A percentile compares a stretch with the other conserved stretches of the same genome.
Evolutionary conservation across 2,329 filamentous ascomycete species (phyloP).

Genomic region (Cytospora paraplurivora): DNA sequence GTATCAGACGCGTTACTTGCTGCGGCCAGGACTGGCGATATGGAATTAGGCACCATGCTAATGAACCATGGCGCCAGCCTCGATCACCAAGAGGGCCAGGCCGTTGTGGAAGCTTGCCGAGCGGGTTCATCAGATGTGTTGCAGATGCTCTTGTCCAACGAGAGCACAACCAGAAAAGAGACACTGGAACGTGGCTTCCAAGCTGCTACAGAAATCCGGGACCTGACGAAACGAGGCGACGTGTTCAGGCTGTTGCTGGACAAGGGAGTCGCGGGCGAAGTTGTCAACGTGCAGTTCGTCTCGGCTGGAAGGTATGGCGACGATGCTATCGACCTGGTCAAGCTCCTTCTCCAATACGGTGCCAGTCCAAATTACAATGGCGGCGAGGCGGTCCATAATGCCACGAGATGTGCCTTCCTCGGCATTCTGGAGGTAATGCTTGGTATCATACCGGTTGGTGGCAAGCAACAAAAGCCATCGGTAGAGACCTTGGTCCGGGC

Average conservation of each 20-base stretch:
- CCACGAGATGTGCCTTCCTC: slow-evolving; percentile 54
- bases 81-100: slow-evolving; percentile 54
- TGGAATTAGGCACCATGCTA: slow-evolving; percentile 53
- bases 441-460: slow-evolving; percentile 46
- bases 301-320: slow-evolving; percentile 55
- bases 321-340: slow-evolving; percentile 50
- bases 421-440: slow-evolving; percentile 54
- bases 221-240: slow-evolving; percentile 50
- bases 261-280: slow-evolving; percentile 52
- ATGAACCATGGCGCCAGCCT: slow-evolving; percentile 55
- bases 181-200: slow-evolving; percentile 56
- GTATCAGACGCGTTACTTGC: slow-evolving; percentile 54
- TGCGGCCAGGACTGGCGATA: slow-evolving; percentile 56
- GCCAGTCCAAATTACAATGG: slow-evolving; percentile 58
- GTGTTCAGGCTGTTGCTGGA: slow-evolving; percentile 55
- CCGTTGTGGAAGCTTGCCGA: slow-evolving; percentile 56
- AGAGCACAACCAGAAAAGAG: slow-evolving; percentile 41
- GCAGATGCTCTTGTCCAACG: slow-evolving; percentile 50
- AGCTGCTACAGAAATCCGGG: slow-evolving; percentile 55
- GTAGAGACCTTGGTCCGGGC: slow-evolving; percentile 51
- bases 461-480: slow-evolving; percentile 49
- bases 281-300: slow-evolving; percentile 55
- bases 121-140: slow-evolving; percentile 54
- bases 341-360: slow-evolving; percentile 53
- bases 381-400: slow-evolving; percentile 58